Conservation (phyloP, 495 filamentous ascomycete genomes). For the Neurospora terricola region DNA sequence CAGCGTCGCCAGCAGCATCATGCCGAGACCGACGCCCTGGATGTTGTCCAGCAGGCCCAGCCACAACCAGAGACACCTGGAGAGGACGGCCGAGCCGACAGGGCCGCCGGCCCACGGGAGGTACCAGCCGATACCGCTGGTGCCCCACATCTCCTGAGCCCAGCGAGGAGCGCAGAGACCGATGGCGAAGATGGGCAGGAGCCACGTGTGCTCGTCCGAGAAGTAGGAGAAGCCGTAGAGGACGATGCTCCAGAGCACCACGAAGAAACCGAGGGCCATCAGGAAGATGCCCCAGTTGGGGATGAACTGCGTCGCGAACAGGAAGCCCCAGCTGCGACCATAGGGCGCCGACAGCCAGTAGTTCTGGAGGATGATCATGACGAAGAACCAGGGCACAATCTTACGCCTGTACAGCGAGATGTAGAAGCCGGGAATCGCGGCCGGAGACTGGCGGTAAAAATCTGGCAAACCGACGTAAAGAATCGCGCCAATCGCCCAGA, state of each 20-base stretch:
- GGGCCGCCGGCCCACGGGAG: slow-evolving; percentile 49
- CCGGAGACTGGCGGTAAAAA: slow-evolving; percentile 59
- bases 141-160: slow-evolving; percentile 57
- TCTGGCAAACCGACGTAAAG: slow-evolving; percentile 50
- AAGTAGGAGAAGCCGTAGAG: slow-evolving; percentile 40
- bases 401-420: slow-evolving; percentile 46
- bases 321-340: slow-evolving; percentile 53
- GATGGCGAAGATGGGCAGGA: slow-evolving; percentile 57
- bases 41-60: slow-evolving; percentile 53
- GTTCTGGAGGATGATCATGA: slow-evolving; percentile 56
- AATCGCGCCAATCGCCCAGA: slow-evolving; percentile 42
- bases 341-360: slow-evolving; percentile 54
- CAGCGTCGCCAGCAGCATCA: slow-evolving; percentile 53
- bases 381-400: slow-evolving; percentile 52
- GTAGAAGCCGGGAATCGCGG: slow-evolving; percentile 54
- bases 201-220: slow-evolving; percentile 49
- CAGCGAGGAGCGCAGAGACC: slow-evolving; percentile 54
- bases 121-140: slow-evolving; percentile 46
- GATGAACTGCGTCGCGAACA: slow-evolving; percentile 44
- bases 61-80: slow-evolving; percentile 54
- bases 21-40: slow-evolving; percentile 53
- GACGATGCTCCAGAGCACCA: slow-evolving; percentile 42
- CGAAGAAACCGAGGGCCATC: slow-evolving; percentile 49
- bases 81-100: slow-evolving; percentile 40
- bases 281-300: slow-evolving; percentile 43